Conservation (phyloP, 257 asterid genomes). For the Jacaranda mimosifolia region DNA sequence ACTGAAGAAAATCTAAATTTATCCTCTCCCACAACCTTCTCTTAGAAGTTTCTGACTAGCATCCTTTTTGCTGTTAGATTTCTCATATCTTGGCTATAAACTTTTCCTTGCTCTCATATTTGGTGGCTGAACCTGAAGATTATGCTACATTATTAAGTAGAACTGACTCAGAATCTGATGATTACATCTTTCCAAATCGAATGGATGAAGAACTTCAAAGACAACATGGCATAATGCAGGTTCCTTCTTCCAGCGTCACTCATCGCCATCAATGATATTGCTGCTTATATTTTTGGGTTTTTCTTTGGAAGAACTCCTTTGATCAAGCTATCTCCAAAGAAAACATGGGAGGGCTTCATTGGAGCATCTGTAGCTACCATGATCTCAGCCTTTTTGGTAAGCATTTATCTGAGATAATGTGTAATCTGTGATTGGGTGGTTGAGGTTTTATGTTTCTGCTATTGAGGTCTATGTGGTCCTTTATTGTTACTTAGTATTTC, state of each 20-base stretch:
- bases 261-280: constrained; percentile 79
- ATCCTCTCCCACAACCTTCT: constrained; percentile 13
- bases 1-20: neutral
- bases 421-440: neutral
- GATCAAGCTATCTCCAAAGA: constrained; percentile 86
- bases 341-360: constrained; percentile 96
- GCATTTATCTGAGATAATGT: constrained; percentile 33
- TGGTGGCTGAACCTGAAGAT: neutral
- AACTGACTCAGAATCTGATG: neutral
- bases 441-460: constrained; percentile 1
- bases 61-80: constrained; percentile 2
- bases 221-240: constrained; percentile 64
- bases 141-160: constrained; percentile 3
- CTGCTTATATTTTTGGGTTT: constrained; percentile 89
- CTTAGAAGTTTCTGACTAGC: neutral
- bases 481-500: neutral
- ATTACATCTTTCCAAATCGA: constrained; percentile 18
- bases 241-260: constrained; percentile 97
- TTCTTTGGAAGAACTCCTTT: constrained; percentile 92
- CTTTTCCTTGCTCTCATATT: constrained; percentile 4
- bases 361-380: constrained; percentile 89
- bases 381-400: constrained; percentile 81
- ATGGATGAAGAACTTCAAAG: constrained; percentile 41
- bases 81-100: neutral
- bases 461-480: neutral